Conservation (phyloP, 108 stramenopile species). For the Stephanodiscus triporus region DNA sequence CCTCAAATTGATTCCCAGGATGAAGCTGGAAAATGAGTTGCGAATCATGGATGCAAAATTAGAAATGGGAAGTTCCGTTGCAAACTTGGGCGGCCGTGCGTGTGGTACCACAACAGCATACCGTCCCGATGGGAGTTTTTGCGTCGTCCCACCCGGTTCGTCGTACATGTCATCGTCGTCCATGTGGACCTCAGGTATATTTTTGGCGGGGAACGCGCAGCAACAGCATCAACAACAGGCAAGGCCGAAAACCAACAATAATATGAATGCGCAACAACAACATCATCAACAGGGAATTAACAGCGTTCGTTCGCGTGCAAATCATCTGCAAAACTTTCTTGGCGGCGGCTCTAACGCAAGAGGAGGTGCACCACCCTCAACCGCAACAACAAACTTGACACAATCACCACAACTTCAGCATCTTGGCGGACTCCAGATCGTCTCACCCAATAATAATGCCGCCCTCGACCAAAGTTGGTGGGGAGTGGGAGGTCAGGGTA, state of each 20-base stretch:
- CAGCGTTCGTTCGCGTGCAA: slow-evolving; percentile 69
- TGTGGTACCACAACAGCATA: slow-evolving; percentile 34
- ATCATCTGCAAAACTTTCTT: slow-evolving; percentile 74
- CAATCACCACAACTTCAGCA: slow-evolving; percentile 33
- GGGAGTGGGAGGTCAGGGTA: slow-evolving; percentile 62
- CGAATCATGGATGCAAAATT: slow-evolving; percentile 82
- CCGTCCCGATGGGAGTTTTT: slow-evolving; percentile 76
- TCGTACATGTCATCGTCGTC: slow-evolving; percentile 69
- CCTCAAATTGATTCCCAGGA: slow-evolving; percentile 58
- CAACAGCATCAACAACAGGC: slow-evolving; percentile 1
- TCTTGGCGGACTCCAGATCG: slow-evolving; percentile 4
- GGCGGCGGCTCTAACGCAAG: slow-evolving; percentile 21
- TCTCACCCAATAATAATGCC: slow-evolving; percentile 16
- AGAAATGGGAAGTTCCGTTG: slow-evolving; percentile 79
- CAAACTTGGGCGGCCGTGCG: slow-evolving; percentile 52
- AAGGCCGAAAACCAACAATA: slow-evolving; percentile 2
- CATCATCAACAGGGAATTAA: slow-evolving; percentile 39
- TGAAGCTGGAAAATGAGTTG: slow-evolving; percentile 86
- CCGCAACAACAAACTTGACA: slow-evolving; percentile 9
- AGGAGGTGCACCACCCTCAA: slow-evolving; percentile 20
- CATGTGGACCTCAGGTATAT: slow-evolving; percentile 50
- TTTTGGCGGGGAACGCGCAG: slow-evolving; percentile 19
- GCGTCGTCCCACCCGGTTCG: slow-evolving; percentile 82
- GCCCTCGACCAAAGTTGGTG: slow-evolving; percentile 87
- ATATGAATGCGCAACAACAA: slow-evolving; percentile 16